A percentile compares a stretch with the other conserved stretches of the same genome.
Evolutionary conservation across 2,329 filamentous ascomycete species (phyloP).

Genomic region (Fusarium udum): DNA sequence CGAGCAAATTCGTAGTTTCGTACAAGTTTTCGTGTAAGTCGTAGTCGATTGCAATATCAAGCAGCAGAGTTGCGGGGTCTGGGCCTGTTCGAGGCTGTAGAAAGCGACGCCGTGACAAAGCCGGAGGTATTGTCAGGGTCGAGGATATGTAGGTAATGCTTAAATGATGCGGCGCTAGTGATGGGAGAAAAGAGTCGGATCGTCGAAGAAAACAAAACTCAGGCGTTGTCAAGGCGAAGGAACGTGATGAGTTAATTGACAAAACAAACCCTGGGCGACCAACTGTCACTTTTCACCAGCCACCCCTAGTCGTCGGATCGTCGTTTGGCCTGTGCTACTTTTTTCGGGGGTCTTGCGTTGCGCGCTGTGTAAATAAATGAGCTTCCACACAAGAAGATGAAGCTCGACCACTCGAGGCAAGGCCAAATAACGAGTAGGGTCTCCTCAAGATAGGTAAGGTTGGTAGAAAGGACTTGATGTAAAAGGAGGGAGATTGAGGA

Average conservation of each 20-base stretch:
- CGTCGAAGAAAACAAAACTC: conserved; percentile 14
- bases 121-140: not conserved
- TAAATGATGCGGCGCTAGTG: not conserved
- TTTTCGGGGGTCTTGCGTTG: conserved; percentile 11
- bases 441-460: not conserved
- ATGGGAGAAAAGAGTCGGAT: not conserved
- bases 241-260: conserved; percentile 30
- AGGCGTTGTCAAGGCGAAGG: conserved; percentile 21
- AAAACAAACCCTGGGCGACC: conserved; percentile 22
- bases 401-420: conserved; percentile 8
- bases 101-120: conserved; percentile 30
- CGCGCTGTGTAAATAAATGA: conserved; percentile 20
- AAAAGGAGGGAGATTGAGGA: not conserved
- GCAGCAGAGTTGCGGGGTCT: conserved; percentile 6
- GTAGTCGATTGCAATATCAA: conserved; percentile 17
- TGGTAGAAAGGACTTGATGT: not conserved
- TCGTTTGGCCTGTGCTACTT: conserved; percentile 13
- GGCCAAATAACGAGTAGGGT: conserved; percentile 7
- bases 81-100: conserved; percentile 11
- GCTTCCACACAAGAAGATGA: conserved; percentile 21
- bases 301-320: conserved; percentile 34
- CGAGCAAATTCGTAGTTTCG: not conserved
- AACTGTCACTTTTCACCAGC: conserved; percentile 34
- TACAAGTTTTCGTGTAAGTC: conserved; percentile 31
- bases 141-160: conserved; percentile 1